Base-by-base conservation (phyloP, 2,329 filamentous ascomycete genomes). In the Chaetomium strumarium region DNA sequence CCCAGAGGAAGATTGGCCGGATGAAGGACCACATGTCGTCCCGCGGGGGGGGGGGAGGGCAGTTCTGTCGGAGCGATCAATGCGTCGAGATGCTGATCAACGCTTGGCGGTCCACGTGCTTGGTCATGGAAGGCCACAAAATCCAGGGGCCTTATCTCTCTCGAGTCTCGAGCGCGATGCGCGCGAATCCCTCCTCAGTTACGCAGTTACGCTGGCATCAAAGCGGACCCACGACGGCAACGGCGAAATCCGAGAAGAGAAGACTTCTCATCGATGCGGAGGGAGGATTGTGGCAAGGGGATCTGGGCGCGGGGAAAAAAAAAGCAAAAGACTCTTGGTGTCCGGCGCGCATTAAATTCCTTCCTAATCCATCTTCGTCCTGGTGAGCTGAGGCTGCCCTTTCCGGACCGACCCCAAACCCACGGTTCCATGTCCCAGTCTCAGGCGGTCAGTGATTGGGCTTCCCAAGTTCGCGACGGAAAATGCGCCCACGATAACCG, bases 21-120 rank as follows among this genome's bases (percentile, higher is more conserved):
- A 51, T 39, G 17, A 53, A n/a, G 34, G 54, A 58, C 55, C 58
- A 54, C 60, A 60, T 60, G 34, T 44, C 53, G 50, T 48, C 40
- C 46, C 16, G 38, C 40, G 19, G 13, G 12, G 5, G 13, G 3
- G 7, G 34, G 34, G 34, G 14, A 37, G 14, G 31, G 12, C 34
- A 36, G 34, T 14, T 8, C 11, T 33, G 29, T 29, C 13, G 19
- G 46, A 36, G n/a, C 29, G 34, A 13, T 42, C 46, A 29, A 33
- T 20, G 14, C 16, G 13, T 47, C 29, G 31, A 38, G 13, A n/a
- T 47, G 41, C 50, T 48, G 50, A 48, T 52, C 44, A 47, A 45
- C 36, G 29, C 42, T 54, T 46, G 43, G 50, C 36, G 34, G 33
- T 10, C 13, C 24, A 29, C 34, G 51, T 20, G 20, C 36, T 16